A percentile compares a stretch with the other conserved stretches of the same genome.
Conservation (phyloP, 441 rosid species). For the Syzygium syzygioides region DNA sequence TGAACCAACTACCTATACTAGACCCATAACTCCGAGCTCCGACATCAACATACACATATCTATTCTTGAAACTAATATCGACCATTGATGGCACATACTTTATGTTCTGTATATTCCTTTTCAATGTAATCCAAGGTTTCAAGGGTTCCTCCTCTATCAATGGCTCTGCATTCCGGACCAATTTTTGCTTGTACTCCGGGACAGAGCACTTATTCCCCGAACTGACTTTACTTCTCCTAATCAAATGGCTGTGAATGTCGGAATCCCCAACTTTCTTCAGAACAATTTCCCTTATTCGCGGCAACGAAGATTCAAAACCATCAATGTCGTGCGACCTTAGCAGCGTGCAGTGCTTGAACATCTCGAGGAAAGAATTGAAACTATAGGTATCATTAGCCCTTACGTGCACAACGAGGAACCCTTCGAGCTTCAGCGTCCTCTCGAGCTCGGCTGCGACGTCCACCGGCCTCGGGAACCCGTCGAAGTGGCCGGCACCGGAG, state of each 20-base stretch:
- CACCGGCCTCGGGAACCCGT: constrained; percentile 38
- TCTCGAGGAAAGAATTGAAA: constrained; percentile 87
- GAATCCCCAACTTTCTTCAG: constrained; percentile 38
- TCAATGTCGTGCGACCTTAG: constrained; percentile 55
- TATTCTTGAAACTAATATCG: constrained; percentile 80
- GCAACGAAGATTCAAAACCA: constrained; percentile 58
- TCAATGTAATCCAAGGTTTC: constrained; percentile 93
- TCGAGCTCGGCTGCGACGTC: constrained; percentile 74
- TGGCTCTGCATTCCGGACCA: constrained; percentile 68
- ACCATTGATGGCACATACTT: constrained; percentile 76
- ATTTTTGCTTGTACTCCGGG: constrained; percentile 52
- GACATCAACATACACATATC: constrained; percentile 87
- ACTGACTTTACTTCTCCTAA: constrained; percentile 19
- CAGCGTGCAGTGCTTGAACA: constrained; percentile 69
- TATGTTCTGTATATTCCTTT: constrained; percentile 64
- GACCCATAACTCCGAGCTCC: constrained; percentile 96
- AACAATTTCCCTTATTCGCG: constrained; percentile 58
- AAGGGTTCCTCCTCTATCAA: constrained; percentile 72
- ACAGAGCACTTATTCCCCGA: constrained; percentile 44
- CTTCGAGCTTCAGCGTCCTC: constrained; percentile 81
- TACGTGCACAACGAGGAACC: constrained; percentile 73
- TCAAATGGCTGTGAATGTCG: constrained; percentile 7
- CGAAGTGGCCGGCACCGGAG: constrained; percentile 65
- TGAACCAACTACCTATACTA: constrained; percentile 96
- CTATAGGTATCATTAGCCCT: constrained; percentile 87